Percentiles rank a stretch among this genome's conserved stretches.
Evolutionary conservation across 176 grass and related monocot genomes (phyloP).

Genomic region (Carex littledalei): DNA sequence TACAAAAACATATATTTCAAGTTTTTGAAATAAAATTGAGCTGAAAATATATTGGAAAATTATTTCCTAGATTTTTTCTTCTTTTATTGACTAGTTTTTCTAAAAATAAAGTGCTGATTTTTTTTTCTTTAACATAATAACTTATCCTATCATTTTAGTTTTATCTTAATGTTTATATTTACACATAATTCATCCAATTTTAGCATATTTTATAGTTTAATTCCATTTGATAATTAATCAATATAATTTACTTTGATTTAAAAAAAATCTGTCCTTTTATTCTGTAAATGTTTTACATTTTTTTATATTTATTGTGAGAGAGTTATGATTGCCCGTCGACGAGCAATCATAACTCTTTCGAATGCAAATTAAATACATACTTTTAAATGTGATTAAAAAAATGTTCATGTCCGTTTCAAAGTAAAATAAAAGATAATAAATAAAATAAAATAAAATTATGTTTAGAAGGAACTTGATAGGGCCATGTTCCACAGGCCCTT

Average conservation of each 20-base stretch:
- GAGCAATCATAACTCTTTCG: background rate
- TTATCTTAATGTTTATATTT: background rate
- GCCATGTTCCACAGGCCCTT: too few relatives aligned
- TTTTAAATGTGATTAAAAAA: background rate
- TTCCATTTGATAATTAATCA: too few relatives aligned
- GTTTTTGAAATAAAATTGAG: too few relatives aligned
- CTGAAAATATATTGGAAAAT: too few relatives aligned
- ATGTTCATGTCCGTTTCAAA: background rate
- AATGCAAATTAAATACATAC: background rate
- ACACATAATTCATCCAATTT: background rate
- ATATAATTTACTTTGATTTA: too few relatives aligned
- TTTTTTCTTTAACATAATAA: background rate
- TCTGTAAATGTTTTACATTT: background rate
- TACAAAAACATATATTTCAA: too few relatives aligned
- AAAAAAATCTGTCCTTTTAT: background rate
- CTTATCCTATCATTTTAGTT: background rate
- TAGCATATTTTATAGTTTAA: background rate
- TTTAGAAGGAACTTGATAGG: background rate
- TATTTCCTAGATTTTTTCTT: background rate
- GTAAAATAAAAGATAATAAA: background rate
- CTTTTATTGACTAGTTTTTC: too few relatives aligned
- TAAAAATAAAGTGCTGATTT: too few relatives aligned
- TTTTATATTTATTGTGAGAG: too few relatives aligned
- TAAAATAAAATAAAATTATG: background rate
- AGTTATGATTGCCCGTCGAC: too few relatives aligned